phyloP scores from a whole-genome alignment of 2,329 filamentous ascomycete species.

The Ceratocystis smalleyi region DNA sequence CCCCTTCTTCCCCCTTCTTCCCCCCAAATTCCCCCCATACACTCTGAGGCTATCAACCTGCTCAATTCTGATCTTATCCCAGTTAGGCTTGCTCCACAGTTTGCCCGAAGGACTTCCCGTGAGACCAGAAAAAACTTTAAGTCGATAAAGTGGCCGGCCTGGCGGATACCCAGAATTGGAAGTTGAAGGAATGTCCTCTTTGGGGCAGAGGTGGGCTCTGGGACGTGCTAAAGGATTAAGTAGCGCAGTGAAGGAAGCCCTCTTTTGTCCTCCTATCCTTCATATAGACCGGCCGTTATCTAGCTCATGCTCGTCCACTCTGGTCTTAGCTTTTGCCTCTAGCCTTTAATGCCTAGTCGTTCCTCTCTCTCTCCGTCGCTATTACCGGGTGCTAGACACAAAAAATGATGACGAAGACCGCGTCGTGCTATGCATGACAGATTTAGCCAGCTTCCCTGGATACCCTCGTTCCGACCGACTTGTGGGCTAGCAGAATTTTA shows the following conservation, averaged over 20 bases:
- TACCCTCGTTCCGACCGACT: neutral
- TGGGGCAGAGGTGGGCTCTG: neutral
- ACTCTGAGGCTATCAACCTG: neutral
- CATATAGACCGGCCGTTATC: neutral
- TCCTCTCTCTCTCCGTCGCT: neutral
- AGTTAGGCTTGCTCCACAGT: slow-evolving; percentile 12
- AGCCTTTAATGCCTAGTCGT: neutral
- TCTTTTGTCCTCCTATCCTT: neutral
- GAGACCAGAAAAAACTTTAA: slow-evolving; percentile 1
- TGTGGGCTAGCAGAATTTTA: neutral
- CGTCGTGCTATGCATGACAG: neutral
- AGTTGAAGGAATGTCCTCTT: neutral
- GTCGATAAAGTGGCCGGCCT: neutral
- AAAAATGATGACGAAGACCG: neutral
- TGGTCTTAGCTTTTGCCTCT: neutral
- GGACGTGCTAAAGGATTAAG: neutral
- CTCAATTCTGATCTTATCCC: slow-evolving; percentile 5
- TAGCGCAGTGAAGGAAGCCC: neutral
- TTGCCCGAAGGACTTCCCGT: slow-evolving; percentile 16
- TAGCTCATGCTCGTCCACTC: neutral
- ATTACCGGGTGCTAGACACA: neutral
- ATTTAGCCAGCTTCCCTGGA: neutral
- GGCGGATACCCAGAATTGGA: neutral
- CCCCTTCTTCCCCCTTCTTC: neutral
- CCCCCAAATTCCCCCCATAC: too few species aligned